Conservation (phyloP, 768 basidiomycete species). For the Leccinum olivaceopallidum region DNA sequence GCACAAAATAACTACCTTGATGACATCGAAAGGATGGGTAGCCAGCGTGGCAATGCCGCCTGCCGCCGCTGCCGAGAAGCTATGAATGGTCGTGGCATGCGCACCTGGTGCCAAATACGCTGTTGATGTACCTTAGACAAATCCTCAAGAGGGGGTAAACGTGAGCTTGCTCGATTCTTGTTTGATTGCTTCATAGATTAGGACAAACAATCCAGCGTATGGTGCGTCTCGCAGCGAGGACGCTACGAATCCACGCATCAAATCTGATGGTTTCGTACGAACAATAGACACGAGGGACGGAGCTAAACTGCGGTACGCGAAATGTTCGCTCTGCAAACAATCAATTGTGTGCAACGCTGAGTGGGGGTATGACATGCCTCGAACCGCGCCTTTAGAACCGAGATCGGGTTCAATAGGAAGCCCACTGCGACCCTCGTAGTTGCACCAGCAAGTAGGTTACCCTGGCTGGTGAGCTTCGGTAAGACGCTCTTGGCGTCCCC, state of each 20-base stretch:
- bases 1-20: slow-evolving; percentile 62
- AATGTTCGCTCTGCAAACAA: slow-evolving; percentile 66
- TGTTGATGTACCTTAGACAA: slow-evolving; percentile 24
- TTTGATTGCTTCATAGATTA: slow-evolving; percentile 88
- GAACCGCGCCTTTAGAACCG: slow-evolving; percentile 88
- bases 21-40: slow-evolving; percentile 93
- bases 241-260: slow-evolving; percentile 83
- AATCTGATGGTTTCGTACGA: slow-evolving; percentile 74
- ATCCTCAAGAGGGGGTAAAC: not conserved
- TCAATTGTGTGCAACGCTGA: slow-evolving; percentile 1
- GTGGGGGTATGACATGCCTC: slow-evolving; percentile 57
- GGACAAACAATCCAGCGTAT: slow-evolving; percentile 87
- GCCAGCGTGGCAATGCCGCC: slow-evolving; percentile 81
- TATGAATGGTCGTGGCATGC: slow-evolving; percentile 56
- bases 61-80: slow-evolving; percentile 72
- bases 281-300: slow-evolving; percentile 59
- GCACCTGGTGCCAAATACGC: slow-evolving; percentile 42
- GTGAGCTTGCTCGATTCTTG: slow-evolving; percentile 56
- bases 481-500: slow-evolving; percentile 50
- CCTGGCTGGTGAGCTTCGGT: slow-evolving; percentile 69
- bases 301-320: slow-evolving; percentile 63
- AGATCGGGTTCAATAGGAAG: slow-evolving; percentile 84
- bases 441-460: slow-evolving; percentile 87
- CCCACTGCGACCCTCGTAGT: slow-evolving; percentile 79
- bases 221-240: slow-evolving; percentile 94